Conservation (phyloP, 176 grass and related monocot genomes). For the Rhynchospora breviuscula region DNA sequence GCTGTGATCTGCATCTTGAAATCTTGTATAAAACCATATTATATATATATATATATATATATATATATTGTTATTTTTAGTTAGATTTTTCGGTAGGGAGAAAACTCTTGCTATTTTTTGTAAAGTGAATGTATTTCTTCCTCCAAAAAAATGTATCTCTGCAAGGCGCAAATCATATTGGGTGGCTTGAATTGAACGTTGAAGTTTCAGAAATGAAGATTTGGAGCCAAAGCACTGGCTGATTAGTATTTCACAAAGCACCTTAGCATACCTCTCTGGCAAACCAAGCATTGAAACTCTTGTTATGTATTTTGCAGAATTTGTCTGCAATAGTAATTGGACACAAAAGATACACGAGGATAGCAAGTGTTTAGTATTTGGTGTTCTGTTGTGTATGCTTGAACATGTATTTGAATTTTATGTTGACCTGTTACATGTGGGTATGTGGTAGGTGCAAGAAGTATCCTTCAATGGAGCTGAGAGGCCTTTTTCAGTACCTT, state of each 20-base stretch:
- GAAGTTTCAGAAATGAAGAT: neutral
- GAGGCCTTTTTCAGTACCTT: conserved; percentile 95
- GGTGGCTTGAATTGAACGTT: neutral
- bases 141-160: neutral
- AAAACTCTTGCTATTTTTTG: neutral
- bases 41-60: neutral
- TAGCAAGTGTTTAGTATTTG: neutral
- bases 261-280: neutral
- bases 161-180: neutral
- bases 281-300: neutral
- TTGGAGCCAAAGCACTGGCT: neutral
- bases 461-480: conserved; percentile 90
- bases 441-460: conserved; percentile 71
- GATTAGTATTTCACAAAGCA: neutral
- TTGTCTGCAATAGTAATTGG: neutral
- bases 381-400: conserved; percentile 5
- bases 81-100: neutral
- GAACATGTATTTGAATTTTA: conserved; percentile 21
- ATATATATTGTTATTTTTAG: neutral
- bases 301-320: too few species aligned
- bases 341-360: neutral
- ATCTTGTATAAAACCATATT: neutral
- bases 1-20: neutral
- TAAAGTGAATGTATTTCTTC: neutral
- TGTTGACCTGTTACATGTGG: neutral